phyloP scores from a whole-genome alignment of 75 land plant genomes.

The Pinus tabuliformis region DNA sequence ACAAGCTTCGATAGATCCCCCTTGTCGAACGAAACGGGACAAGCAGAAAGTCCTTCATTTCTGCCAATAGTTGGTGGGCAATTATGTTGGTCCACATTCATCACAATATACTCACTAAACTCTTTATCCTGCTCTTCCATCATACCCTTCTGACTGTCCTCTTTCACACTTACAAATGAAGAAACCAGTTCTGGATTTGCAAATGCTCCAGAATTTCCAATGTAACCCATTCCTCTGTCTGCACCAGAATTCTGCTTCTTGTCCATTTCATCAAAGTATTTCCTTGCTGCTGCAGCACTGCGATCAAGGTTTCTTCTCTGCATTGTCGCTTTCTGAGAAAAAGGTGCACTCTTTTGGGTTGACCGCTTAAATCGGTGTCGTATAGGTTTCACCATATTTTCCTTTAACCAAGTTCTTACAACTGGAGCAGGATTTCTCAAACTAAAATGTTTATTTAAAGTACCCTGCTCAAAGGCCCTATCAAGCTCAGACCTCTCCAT shows the following conservation, averaged over 20 bases:
- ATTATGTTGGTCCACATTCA: not conserved
- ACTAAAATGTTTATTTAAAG: conserved; percentile 54
- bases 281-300: conserved; percentile 67
- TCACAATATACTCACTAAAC: not conserved
- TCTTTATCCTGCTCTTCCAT: conserved; percentile 7
- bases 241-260: conserved; percentile 13
- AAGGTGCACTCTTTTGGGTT: conserved; percentile 9
- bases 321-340: conserved; percentile 16
- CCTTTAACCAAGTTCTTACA: conserved; percentile 40
- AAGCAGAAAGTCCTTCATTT: not conserved
- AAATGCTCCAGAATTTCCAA: conserved; percentile 7
- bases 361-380: conserved; percentile 37
- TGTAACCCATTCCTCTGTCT: conserved; percentile 7
- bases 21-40: not conserved
- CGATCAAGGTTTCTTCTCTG: conserved; percentile 68
- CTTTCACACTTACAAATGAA: not conserved
- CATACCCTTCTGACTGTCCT: conserved; percentile 12
- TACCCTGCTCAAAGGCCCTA: conserved; percentile 45
- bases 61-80: not conserved
- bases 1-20: not conserved
- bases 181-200: not conserved
- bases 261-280: conserved; percentile 41
- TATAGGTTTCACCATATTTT: conserved; percentile 29
- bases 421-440: conserved; percentile 25
- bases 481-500: conserved; percentile 12